Percentiles rank a stretch among this genome's conserved stretches.
phyloP scores from a whole-genome alignment of 352 stramenopile species.

The Blastocystis sp. region DNA sequence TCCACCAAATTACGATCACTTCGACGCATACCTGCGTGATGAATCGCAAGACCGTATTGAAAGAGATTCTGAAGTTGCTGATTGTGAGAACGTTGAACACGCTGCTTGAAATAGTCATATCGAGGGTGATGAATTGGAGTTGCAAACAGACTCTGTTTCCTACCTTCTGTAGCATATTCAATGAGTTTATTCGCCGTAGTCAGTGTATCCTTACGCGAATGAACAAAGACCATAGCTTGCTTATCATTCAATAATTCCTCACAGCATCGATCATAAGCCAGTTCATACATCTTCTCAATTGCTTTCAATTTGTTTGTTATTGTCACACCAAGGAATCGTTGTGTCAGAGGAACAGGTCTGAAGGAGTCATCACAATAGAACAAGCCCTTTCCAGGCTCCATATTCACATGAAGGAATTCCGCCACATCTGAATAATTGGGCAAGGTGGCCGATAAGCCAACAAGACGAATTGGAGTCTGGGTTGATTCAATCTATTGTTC shows the following conservation, averaged over 20 bases:
- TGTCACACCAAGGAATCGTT: conserved; percentile 93
- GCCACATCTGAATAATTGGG: conserved; percentile 98
- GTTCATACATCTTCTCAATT: conserved; percentile 55
- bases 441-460: conserved; percentile 93
- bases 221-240: conserved; percentile 98
- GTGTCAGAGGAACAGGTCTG: conserved; percentile 90
- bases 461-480: conserved; percentile 91
- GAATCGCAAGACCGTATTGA: conserved; percentile 85
- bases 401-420: conserved; percentile 86
- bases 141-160: conserved; percentile 63
- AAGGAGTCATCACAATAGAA: conserved; percentile 96
- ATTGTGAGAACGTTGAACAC: conserved; percentile 84
- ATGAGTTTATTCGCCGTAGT: conserved; percentile 83
- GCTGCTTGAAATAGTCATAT: conserved; percentile 59
- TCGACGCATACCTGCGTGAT: conserved; percentile 91
- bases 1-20: conserved; percentile 87
- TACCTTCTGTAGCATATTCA: conserved; percentile 73
- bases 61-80: conserved; percentile 87
- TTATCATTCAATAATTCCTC: conserved; percentile 73
- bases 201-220: conserved; percentile 93
- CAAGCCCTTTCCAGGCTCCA: conserved; percentile 73
- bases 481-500: conserved; percentile 84
- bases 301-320: conserved; percentile 62
- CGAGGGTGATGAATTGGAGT: background rate
- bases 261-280: conserved; percentile 72